Evolutionary conservation across 2,329 filamentous ascomycete genomes (phyloP).

Genomic region (Cercospora sp.): DNA sequence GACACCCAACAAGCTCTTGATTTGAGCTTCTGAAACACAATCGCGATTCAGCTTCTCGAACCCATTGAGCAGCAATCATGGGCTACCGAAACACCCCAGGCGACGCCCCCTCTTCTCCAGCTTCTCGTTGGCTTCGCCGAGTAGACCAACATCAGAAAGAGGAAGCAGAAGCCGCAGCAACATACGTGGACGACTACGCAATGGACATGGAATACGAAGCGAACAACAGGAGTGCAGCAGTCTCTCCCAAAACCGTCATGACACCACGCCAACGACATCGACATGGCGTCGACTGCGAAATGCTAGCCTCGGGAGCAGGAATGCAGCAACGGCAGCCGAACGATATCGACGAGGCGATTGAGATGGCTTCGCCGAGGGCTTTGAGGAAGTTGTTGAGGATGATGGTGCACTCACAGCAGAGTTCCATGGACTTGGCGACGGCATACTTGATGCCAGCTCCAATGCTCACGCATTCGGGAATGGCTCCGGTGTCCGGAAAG

Average conservation of each 20-base stretch:
- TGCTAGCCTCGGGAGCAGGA: background rate
- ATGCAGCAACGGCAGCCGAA: background rate
- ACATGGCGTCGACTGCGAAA: constrained; percentile 8
- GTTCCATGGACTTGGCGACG: constrained; percentile 9
- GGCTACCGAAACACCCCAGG: background rate
- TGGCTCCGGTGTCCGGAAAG: background rate
- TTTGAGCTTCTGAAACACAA: background rate
- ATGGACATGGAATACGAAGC: constrained; percentile 11
- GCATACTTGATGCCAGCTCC: constrained; percentile 8
- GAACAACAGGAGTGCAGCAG: background rate
- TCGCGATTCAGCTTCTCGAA: background rate
- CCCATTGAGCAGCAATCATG: background rate
- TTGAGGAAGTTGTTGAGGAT: constrained; percentile 16
- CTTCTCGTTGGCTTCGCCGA: constrained; percentile 11
- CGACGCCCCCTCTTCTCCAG: constrained; percentile 9
- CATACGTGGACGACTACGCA: background rate
- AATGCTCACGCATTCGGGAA: background rate
- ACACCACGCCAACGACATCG: background rate
- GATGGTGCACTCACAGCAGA: constrained; percentile 19
- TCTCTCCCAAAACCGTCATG: background rate
- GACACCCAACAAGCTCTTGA: background rate
- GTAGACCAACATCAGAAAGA: constrained; percentile 5
- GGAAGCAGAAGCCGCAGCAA: background rate
- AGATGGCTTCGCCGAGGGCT: constrained; percentile 11
- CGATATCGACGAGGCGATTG: constrained; percentile 14